phyloP scores from a whole-genome alignment of 768 basidiomycete genomes.

The Serendipita indica region DNA sequence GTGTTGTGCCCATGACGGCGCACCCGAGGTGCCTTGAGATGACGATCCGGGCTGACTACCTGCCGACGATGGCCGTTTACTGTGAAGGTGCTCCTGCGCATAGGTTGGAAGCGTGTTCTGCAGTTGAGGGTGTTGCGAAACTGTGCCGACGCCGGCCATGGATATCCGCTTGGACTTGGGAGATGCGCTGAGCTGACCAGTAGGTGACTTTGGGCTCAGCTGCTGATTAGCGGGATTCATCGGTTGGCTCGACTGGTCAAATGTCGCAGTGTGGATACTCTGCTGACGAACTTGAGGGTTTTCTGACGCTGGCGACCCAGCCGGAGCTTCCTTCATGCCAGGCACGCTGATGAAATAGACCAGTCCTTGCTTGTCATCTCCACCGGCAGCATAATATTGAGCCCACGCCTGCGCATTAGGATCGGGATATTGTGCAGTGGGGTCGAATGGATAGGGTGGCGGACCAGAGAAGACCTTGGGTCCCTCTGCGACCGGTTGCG shows the following conservation, averaged over 20 bases:
- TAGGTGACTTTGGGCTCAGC: neutral
- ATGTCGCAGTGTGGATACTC: neutral
- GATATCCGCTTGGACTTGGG: conserved; percentile 2
- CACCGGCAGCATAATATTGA: conserved; percentile 69
- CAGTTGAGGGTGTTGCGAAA: neutral
- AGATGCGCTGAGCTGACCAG: neutral
- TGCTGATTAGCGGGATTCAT: neutral
- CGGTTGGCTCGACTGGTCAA: neutral
- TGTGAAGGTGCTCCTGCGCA: neutral
- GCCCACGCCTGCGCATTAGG: conserved; percentile 79
- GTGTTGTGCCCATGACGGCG: neutral
- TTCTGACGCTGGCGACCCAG: conserved; percentile 17
- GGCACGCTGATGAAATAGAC: conserved; percentile 73
- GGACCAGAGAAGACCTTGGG: conserved; percentile 22
- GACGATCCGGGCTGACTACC: neutral
- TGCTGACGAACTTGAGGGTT: neutral
- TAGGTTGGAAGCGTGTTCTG: neutral
- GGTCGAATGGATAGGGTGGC: conserved; percentile 41
- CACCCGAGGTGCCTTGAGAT: neutral
- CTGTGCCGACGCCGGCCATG: conserved; percentile 2
- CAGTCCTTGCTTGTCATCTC: conserved; percentile 53
- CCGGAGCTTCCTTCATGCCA: conserved; percentile 39
- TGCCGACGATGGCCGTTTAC: neutral
- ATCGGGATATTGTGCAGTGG: conserved; percentile 53
- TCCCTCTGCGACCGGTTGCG: neutral